These are phyloP conservation scores for Parsonsia alboflavescens DNA, from an alignment of 257 asterid species.

Conservation along the genomic window DNA sequence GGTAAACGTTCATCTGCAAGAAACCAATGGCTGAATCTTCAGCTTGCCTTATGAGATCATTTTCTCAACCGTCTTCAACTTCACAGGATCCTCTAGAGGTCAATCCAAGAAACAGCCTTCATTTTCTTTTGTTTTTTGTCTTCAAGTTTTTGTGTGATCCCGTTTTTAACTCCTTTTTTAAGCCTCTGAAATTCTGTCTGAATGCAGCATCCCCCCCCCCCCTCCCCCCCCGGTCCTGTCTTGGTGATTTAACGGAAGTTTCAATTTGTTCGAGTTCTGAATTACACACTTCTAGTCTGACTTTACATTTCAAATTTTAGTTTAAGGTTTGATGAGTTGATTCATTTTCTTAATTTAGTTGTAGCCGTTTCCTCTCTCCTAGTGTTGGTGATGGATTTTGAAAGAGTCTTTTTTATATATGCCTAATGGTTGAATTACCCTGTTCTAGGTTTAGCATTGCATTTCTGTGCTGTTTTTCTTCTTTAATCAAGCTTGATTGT, in stretches of 20 bases:
- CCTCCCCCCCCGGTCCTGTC: too few species aligned
- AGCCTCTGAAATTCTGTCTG: background rate
- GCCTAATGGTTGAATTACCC: background rate
- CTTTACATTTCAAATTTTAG: background rate
- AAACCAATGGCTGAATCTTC: slow-evolving; percentile 61
- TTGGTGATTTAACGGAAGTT: background rate
- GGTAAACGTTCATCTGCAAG: background rate
- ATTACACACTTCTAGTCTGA: background rate
- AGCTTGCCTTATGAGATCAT: slow-evolving; percentile 48
- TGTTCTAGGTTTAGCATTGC: background rate
- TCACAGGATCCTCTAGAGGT: slow-evolving; percentile 44
- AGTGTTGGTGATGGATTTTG: background rate
- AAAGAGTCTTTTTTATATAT: background rate
- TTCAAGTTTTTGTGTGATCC: background rate
- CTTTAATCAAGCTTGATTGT: background rate
- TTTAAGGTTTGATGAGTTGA: background rate
- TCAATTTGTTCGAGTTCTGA: background rate
- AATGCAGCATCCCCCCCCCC: background rate
- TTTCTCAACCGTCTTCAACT: slow-evolving; percentile 53
- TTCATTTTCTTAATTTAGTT: background rate
- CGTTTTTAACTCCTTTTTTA: background rate
- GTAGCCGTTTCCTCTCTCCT: background rate
- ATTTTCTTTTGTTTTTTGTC: background rate
- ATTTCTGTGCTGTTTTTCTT: background rate
- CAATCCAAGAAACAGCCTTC: slow-evolving; percentile 8